A percentile compares a stretch with the other conserved stretches of the same genome.
Conservation (phyloP, 2,329 filamentous ascomycete species). For the Fusarium robinianum region DNA sequence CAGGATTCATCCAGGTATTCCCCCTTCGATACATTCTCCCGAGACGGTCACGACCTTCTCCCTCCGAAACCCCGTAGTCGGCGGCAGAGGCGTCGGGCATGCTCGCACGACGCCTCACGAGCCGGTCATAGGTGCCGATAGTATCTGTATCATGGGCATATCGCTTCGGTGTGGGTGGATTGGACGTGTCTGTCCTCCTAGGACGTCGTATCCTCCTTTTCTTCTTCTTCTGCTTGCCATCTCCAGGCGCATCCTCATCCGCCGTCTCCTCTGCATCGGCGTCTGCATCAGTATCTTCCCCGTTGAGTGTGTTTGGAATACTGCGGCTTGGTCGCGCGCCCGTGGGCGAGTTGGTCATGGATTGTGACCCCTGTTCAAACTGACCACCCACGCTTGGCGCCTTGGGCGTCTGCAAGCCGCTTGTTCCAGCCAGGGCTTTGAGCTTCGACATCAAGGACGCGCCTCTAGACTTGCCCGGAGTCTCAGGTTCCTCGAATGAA, state of each 20-base stretch:
- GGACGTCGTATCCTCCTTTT: conserved; percentile 65
- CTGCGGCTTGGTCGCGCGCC: conserved; percentile 50
- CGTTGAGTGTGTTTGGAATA: conserved; percentile 58
- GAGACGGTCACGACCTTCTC: conserved; percentile 69
- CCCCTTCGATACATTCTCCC: conserved; percentile 58
- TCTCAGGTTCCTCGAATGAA: conserved; percentile 70
- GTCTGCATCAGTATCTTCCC: conserved; percentile 54
- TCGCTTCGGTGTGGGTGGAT: conserved; percentile 66
- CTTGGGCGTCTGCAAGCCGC: conserved; percentile 53
- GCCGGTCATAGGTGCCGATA: conserved; percentile 48
- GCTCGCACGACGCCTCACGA: conserved; percentile 67
- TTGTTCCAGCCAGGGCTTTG: conserved; percentile 68
- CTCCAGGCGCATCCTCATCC: conserved; percentile 64
- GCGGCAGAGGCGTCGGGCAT: conserved; percentile 64
- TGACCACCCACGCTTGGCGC: conserved; percentile 39
- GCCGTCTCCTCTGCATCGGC: conserved; percentile 85
- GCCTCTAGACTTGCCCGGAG: conserved; percentile 59
- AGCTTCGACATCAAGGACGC: conserved; percentile 78
- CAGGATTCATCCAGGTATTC: conserved; percentile 60
- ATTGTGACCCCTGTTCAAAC: conserved; percentile 45
- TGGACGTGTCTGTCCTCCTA: conserved; percentile 61
- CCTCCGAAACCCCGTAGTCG: conserved; percentile 72
- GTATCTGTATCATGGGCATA: conserved; percentile 49
- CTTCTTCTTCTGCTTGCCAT: conserved; percentile 54
- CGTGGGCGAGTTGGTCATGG: conserved; percentile 55